Base-by-base conservation (phyloP, 2,329 filamentous ascomycete genomes). In the Nothophaeocryptopus gaeumannii region DNA sequence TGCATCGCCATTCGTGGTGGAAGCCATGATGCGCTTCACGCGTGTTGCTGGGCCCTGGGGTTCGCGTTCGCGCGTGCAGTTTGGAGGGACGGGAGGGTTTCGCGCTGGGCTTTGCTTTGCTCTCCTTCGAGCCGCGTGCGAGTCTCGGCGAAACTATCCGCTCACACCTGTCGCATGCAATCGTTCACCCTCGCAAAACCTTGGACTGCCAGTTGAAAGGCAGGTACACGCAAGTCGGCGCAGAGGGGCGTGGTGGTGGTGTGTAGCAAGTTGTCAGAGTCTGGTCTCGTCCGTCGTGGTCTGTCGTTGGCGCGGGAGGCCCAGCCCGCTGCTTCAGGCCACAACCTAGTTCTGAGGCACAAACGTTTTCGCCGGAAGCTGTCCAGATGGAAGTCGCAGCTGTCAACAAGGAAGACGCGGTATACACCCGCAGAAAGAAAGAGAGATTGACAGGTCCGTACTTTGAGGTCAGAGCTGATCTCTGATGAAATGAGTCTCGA, bases 11-110 rank as follows among this genome's bases (percentile, higher is more conserved):
- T 53, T 56, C 44, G 48, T 30, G 42, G 47, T 37, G 39, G 51
- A 46, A 40, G 58, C 47, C 51, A 58, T 60, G 50, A 51, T 58
- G 53, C 47, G 53, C 39, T 26, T 26, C 20, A 26, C 20, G 20
- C 20, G 20, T 26, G 7, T 26, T 26, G 20, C 20, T 26, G 20
- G 20, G 20, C 20, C 20, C 20, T 26, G 20, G 20, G 20, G 20
- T 9, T 39, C 47, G 45, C 45, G 50, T 50, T 44, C 39, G 38
- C 45, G 45, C 45, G 49, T 34, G 16, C 26, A 29, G 29, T n/a
- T 44, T 44, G 34, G 47, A 14, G 41, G n/a, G 39, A 26, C 20
- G 20, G 20, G 20, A 26, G 20, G 20, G 20, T 26, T 26, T 26
- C 20, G 20, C 20, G 20, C 20, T 26, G 20, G 20, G 20, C 12